Percentiles rank a stretch among this genome's conserved stretches.
phyloP scores from a whole-genome alignment of 2,329 filamentous ascomycete species.

The Nemania abortiva region DNA sequence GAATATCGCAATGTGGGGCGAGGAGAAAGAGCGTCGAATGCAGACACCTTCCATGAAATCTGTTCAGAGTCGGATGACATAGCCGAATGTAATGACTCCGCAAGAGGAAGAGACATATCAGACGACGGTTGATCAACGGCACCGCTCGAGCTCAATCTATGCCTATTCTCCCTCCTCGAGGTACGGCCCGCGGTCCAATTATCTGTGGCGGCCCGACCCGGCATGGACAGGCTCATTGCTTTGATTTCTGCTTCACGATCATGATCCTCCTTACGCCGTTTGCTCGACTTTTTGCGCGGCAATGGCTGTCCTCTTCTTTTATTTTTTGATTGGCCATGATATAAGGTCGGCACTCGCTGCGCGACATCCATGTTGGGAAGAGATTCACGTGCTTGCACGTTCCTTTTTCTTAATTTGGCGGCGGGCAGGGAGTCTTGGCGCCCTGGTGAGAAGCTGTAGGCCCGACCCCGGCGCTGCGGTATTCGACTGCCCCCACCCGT shows the following conservation, averaged over 20 bases:
- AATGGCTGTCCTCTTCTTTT: constrained; percentile 72
- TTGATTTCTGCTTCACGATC: constrained; percentile 89
- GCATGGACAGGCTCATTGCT: constrained; percentile 79
- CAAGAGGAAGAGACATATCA: constrained; percentile 79
- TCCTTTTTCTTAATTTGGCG: constrained; percentile 48
- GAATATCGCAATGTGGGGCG: constrained; percentile 85
- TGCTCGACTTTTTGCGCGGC: constrained; percentile 78
- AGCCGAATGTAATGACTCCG: constrained; percentile 80
- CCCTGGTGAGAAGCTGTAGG: constrained; percentile 73
- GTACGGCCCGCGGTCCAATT: constrained; percentile 70
- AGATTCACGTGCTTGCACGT: constrained; percentile 35
- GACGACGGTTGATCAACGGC: constrained; percentile 73
- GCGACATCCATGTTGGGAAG: constrained; percentile 41
- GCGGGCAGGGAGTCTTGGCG: constrained; percentile 66
- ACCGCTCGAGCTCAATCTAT: constrained; percentile 65
- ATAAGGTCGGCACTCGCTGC: constrained; percentile 64
- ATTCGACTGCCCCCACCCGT: constrained; percentile 43
- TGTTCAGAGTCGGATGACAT: constrained; percentile 81
- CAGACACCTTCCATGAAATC: constrained; percentile 82
- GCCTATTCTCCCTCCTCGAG: constrained; percentile 73
- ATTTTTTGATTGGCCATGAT: constrained; percentile 63
- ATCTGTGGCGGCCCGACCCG: constrained; percentile 72
- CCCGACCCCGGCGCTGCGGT: constrained; percentile 61
- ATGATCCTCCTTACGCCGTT: constrained; percentile 79
- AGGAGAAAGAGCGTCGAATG: constrained; percentile 84